A percentile compares a stretch with the other conserved stretches of the same genome.
Evolutionary conservation across 2,329 filamentous ascomycete genomes (phyloP).

Genomic region (Phialophora tarda): DNA sequence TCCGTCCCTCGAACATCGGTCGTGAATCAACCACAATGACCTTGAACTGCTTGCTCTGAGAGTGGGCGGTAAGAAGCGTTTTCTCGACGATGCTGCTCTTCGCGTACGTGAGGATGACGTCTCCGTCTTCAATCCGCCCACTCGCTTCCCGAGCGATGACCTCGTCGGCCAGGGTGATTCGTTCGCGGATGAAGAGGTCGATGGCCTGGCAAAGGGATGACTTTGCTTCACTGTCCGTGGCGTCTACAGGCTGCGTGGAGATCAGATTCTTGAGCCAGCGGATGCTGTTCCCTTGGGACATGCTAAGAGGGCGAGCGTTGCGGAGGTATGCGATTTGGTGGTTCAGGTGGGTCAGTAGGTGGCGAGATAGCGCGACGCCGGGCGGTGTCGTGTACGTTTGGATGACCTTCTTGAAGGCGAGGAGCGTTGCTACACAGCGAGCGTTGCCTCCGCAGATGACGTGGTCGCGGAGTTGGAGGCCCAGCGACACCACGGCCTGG

Average conservation of each 20-base stretch:
- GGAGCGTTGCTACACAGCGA: constrained; percentile 81
- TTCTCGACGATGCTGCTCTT: constrained; percentile 85
- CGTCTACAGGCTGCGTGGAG: constrained; percentile 84
- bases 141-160: constrained; percentile 80
- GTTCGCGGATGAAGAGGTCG: constrained; percentile 87
- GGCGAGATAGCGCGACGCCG: constrained; percentile 82
- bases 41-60: constrained; percentile 73
- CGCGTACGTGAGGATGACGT: constrained; percentile 85
- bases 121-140: constrained; percentile 75
- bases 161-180: constrained; percentile 83
- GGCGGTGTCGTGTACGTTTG: constrained; percentile 88
- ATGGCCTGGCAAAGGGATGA: constrained; percentile 77
- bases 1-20: constrained; percentile 71
- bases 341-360: constrained; percentile 90
- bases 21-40: constrained; percentile 84
- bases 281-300: constrained; percentile 96
- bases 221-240: constrained; percentile 82
- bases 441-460: constrained; percentile 87
- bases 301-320: constrained; percentile 83
- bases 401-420: constrained; percentile 94
- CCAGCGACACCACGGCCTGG: constrained; percentile 80
- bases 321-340: constrained; percentile 95
- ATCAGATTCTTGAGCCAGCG: constrained; percentile 92
- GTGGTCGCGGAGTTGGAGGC: constrained; percentile 89
- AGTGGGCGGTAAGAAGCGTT: constrained; percentile 72